Evolutionary conservation across 1,139 yeast species (phyloP).

Genomic region (Suhomyces maxii): DNA sequence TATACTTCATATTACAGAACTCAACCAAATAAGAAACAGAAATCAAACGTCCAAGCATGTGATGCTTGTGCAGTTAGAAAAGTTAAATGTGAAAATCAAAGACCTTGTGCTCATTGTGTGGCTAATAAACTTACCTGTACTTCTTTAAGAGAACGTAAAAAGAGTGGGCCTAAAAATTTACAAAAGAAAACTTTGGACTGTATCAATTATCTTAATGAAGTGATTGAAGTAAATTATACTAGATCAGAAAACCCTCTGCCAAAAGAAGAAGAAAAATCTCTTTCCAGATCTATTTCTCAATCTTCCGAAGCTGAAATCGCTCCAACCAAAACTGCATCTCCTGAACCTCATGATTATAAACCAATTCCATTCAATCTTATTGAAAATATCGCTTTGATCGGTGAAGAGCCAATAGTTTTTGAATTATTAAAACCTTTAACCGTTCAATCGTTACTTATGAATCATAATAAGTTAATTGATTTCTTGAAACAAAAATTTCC

Average conservation of each 20-base stretch:
- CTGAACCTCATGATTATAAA: conserved; percentile 14
- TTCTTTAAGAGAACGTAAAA: conserved; percentile 38
- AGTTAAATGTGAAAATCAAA: conserved; percentile 40
- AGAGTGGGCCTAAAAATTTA: conserved; percentile 46
- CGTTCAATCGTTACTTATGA: conserved; percentile 28
- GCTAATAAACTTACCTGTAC: conserved; percentile 41
- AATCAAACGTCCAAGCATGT: conserved; percentile 28
- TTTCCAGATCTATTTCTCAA: neutral
- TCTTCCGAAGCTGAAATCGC: neutral
- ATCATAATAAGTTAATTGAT: conserved; percentile 25
- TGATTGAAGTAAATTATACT: conserved; percentile 12
- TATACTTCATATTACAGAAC: conserved; percentile 12
- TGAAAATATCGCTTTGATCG: conserved; percentile 16
- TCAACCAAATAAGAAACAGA: conserved; percentile 13
- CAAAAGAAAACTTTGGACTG: conserved; percentile 37
- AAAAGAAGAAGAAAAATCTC: neutral
- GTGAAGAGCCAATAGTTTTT: conserved; percentile 17
- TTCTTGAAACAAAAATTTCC: conserved; percentile 26
- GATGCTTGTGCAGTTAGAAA: conserved; percentile 49
- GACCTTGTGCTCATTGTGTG: conserved; percentile 46
- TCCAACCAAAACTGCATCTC: neutral
- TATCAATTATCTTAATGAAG: conserved; percentile 23
- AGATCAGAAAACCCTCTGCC: conserved; percentile 4
- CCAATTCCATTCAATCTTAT: conserved; percentile 16
- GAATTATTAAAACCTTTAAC: conserved; percentile 28